Evolutionary conservation across 2,329 filamentous ascomycete genomes (phyloP), one percentile per base, ranked within the genome.

Genomic region (Colletotrichum phormii): DNA sequence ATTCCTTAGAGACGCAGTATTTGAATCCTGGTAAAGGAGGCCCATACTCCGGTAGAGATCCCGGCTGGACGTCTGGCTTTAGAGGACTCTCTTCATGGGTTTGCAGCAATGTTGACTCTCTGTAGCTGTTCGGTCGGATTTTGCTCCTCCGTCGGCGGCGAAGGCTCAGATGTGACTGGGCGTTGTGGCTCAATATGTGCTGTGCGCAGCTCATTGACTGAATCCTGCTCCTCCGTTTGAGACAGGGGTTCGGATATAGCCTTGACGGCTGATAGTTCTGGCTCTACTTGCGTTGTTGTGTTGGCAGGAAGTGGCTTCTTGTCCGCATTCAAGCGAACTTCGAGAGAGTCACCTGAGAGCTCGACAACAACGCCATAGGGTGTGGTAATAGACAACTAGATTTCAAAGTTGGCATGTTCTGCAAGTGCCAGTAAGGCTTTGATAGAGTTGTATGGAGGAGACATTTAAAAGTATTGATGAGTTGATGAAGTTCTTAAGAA

Each of bases 391-490:
- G 7, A 46, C 4, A 46, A 46, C 0, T 9, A 0, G 3, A 46
- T n/a, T 3, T 46, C 0, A 9, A n/a, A n/a, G 2, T 46, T n/a
- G 1, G 42, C 15, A 46, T 3, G 1, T n/a, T 46, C 0, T 1
- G 42, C 18, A 1, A 46, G 42, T 46, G 18, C 18, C 7, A 46
- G 42, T n/a, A 46, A 13, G 7, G 18, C 42, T n/a, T 46, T 46
- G 0, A 46, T 46, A 0, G 15, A 46, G 2, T 8, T 9, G 2
- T 18, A 18, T 15, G 6, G 15, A n/a, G 42, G 18, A 46, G 42
- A 18, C 42, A n/a, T 46, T 1, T 13, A 8, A 46, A n/a, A 7
- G 0, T 46, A n/a, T 15, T 37, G 0, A 37, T 4, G 42, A 9
- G 15, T 46, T 2, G 18, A 46, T n/a, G 18, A 18, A 46, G 1